Evolutionary conservation across 768 basidiomycete genomes (phyloP), one percentile per base, ranked within the genome.

Genomic region (Termitomyces sp.): DNA sequence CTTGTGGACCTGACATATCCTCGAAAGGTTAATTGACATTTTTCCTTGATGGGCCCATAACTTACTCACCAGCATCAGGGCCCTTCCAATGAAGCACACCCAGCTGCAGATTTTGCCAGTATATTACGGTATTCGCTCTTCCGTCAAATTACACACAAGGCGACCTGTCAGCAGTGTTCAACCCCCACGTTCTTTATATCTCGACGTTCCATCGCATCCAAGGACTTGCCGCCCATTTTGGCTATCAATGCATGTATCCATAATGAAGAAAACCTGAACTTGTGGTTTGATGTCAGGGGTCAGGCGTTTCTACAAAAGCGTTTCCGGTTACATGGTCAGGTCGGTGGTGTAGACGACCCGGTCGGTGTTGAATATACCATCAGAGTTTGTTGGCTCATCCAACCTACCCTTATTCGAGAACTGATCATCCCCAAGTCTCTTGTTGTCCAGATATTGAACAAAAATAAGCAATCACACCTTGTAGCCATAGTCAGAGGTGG

Each of bases 1-100:
- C 78, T 94, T 5, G 71, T 97, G 17, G 97, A 98, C 66, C 69
- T 98, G 67, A 71, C 83, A 11, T 98, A 98, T 68, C 93, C 94
- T 5, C 82, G 87, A 47, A 91, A 86, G 73, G 94, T 94, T 35
- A 33, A 75, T 59, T 7, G 26, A 14, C 50, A 15, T 26, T 55
- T 52, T 21, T 30, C 53, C 42, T 43, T 54, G 55, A 19, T 46
- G 23, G 23, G 23, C 10, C 28, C 15, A 44, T 44, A 10, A 43
- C 35, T 55, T 15, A 48, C 23, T 45, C 53, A 57, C 56, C 41
- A 37, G 35, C 51, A 28, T 30, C 52, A 78, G 75, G 64, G 60
- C 1, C 64, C 67, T 38, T 70, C 71, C 8, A 75, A 71, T 58
- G 76, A 80, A 61, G 63, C 68, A 10, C 63, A 67, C 0, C 67